A percentile compares a stretch with the other conserved stretches of the same genome.
These are phyloP conservation scores for Trichoderma erinaceum DNA, from an alignment of 495 filamentous ascomycete genomes.

Conservation along the genomic window DNA sequence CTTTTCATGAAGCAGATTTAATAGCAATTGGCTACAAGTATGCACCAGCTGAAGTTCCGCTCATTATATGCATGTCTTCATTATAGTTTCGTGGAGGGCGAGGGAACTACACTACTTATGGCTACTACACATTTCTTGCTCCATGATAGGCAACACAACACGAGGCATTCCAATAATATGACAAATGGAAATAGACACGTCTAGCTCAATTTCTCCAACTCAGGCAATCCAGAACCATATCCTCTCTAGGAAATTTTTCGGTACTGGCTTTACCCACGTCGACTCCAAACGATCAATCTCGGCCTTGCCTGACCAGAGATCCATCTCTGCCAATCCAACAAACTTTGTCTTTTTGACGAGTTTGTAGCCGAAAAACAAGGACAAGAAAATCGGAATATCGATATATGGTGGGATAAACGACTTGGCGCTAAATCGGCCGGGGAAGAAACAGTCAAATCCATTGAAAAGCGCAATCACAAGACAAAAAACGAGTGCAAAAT, in stretches of 20 bases:
- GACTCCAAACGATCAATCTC: constrained; percentile 51
- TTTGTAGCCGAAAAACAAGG: constrained; percentile 53
- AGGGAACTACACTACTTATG: too few species aligned
- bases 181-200: background rate
- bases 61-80: too few species aligned
- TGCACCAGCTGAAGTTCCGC: too few species aligned
- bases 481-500: constrained; percentile 44
- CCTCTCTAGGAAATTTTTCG: constrained; percentile 45
- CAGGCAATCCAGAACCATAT: constrained; percentile 50
- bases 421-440: constrained; percentile 37
- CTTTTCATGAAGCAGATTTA: background rate
- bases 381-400: constrained; percentile 51
- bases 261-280: constrained; percentile 40
- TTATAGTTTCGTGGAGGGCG: too few species aligned
- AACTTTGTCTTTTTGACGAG: constrained; percentile 41
- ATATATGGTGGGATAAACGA: constrained; percentile 55
- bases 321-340: constrained; percentile 47
- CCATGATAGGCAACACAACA: background rate
- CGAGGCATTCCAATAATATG: background rate
- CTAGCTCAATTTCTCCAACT: background rate
- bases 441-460: constrained; percentile 48
- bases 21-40: too few species aligned
- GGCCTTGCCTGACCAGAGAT: constrained; percentile 48
- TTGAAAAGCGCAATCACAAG: constrained; percentile 48
- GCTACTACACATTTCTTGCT: too few species aligned